Evolutionary conservation across 306 rosid species (phyloP), one percentile per base, ranked within the genome.

Genomic region (Ziziphus jujuba): DNA sequence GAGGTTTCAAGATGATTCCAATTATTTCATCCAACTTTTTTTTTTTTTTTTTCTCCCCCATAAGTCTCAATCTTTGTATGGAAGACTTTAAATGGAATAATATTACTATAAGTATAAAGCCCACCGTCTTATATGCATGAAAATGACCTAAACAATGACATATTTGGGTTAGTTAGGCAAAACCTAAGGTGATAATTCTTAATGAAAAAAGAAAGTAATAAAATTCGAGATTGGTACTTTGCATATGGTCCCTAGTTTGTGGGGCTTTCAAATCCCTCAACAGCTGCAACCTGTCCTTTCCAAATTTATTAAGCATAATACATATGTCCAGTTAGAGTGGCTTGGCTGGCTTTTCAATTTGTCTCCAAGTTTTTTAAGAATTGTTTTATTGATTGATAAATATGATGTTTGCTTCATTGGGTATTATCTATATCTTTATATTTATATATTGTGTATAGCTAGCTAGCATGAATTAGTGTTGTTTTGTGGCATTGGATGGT

Each of bases 211-310:
- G n/a, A n/a, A 58, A 0, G 65, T 45, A 56, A 43, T 44, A 50
- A 60, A 61, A 74, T 63, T 54, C 65, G 72, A 59, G 24, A 35
- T 62, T 66, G 71, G 81, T 78, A 63, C 73, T 56, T 38, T 28
- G 23, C 55, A 24, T 7, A 69, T 76, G 76, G 85, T 75, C 81
- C 81, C 81, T 64, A 76, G 78, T 50, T 40, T 6, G 45, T 40
- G 45, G 51, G 50, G 71, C 75, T 66, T 75, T 65, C 31, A 53
- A 34, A 67, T 67, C 63, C 65, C 34, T 36, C 19, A 72, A 76
- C 34, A 67, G 72, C 70, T 74, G 59, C 66, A 74, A 71, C 48
- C 49, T 69, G 72, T 70, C 66, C 38, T 47, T 53, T 40, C 50
- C 50, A 19, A 56, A 73, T 7, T 61, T 81, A 67, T 67, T 61